A percentile compares a stretch with the other conserved stretches of the same genome.
Evolutionary conservation across 352 stramenopile species (phyloP).

Genomic region (Phytophthora meadii): DNA sequence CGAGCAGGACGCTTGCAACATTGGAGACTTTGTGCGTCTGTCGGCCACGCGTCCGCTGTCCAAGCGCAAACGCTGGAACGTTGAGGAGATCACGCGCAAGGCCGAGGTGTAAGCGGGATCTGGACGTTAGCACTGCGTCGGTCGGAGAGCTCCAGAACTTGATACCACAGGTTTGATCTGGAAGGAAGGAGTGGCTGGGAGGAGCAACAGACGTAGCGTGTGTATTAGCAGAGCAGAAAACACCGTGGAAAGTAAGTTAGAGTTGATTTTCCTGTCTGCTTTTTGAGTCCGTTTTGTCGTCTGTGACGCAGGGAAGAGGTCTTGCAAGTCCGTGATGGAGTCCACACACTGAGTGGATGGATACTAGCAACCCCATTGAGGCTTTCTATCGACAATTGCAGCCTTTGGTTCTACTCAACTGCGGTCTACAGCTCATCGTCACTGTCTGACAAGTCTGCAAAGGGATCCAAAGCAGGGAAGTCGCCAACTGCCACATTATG

Average conservation of each 20-base stretch:
- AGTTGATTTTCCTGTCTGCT: conserved; percentile 39
- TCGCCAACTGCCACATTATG: conserved; percentile 95
- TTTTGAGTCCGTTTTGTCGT: conserved; percentile 26
- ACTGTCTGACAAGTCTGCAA: conserved; percentile 78
- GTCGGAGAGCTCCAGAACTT: not conserved
- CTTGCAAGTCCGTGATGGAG: too few relatives aligned
- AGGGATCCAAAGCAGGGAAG: conserved; percentile 90
- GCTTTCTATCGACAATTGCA: conserved; percentile 2
- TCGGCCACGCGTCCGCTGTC: conserved; percentile 79
- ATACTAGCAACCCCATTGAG: too few relatives aligned
- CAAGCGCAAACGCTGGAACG: conserved; percentile 91
- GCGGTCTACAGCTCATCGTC: conserved; percentile 77
- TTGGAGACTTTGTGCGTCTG: conserved; percentile 88
- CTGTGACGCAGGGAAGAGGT: conserved; percentile 2
- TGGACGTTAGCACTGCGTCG: conserved; percentile 3
- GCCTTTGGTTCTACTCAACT: not conserved
- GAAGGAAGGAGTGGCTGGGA: not conserved
- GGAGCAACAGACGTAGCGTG: conserved; percentile 1
- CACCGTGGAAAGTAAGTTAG: conserved; percentile 60
- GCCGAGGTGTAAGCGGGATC: conserved; percentile 70
- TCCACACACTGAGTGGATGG: not conserved
- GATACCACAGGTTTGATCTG: not conserved
- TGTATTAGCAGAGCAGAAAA: conserved; percentile 38
- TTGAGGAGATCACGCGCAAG: conserved; percentile 90
- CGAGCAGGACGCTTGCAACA: conserved; percentile 93